phyloP scores from a whole-genome alignment of 2,329 filamentous ascomycete species.

The Colletotrichum gigasporum region DNA sequence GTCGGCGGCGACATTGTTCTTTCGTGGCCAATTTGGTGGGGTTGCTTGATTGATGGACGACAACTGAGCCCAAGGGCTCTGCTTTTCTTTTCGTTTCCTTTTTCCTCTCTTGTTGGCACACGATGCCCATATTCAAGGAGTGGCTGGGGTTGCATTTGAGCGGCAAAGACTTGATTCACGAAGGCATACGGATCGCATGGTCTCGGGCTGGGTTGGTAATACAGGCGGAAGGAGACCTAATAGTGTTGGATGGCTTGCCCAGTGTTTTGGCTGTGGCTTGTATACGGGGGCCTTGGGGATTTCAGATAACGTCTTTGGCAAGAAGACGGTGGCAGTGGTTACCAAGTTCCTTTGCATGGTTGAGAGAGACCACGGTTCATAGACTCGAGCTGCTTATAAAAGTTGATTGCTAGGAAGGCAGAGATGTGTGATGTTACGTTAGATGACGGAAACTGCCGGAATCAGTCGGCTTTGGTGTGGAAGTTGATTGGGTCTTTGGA shows the following conservation, averaged over 20 bases:
- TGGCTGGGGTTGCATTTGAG: slow-evolving; percentile 7
- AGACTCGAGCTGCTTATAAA: slow-evolving; percentile 23
- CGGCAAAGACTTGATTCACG: slow-evolving; percentile 9
- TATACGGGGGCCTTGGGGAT: slow-evolving; percentile 1
- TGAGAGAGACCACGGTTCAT: slow-evolving; percentile 3
- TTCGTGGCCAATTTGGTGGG: slow-evolving; percentile 3
- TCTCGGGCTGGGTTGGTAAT: background rate
- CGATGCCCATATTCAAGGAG: slow-evolving; percentile 6
- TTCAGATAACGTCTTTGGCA: background rate
- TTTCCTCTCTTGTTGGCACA: slow-evolving; percentile 2
- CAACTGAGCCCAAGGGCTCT: background rate
- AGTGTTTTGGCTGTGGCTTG: slow-evolving; percentile 13
- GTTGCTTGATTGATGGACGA: slow-evolving; percentile 9
- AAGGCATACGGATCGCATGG: background rate
- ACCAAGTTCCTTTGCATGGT: slow-evolving; percentile 6
- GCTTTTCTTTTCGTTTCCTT: slow-evolving; percentile 27
- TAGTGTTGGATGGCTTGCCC: slow-evolving; percentile 27
- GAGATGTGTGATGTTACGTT: background rate
- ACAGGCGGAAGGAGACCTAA: slow-evolving; percentile 10
- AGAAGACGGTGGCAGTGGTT: background rate
- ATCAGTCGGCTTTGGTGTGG: slow-evolving; percentile 18
- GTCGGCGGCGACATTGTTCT: slow-evolving; percentile 20
- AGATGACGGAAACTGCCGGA: slow-evolving; percentile 12
- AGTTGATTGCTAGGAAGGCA: slow-evolving; percentile 16
- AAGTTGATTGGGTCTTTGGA: slow-evolving; percentile 15